Conservation (phyloP, 257 asterid species). For the Rehmannia glutinosa region DNA sequence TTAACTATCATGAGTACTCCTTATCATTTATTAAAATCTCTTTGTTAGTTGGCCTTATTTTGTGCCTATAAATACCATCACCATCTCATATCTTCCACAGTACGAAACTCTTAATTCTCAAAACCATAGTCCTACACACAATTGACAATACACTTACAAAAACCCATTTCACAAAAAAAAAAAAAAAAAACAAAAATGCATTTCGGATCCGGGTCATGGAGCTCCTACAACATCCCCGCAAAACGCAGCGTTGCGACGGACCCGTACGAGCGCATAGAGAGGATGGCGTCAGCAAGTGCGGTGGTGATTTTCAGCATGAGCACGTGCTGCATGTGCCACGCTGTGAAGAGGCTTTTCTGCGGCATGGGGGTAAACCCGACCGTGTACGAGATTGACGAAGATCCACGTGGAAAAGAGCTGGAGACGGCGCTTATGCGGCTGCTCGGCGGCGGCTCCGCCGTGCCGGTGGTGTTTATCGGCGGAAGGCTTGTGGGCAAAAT, state of each 20-base stretch:
- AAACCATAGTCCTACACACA: not conserved
- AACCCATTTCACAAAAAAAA: too few relatives aligned
- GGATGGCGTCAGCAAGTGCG: constrained; percentile 36
- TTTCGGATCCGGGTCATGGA: not conserved
- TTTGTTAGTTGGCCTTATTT: too few relatives aligned
- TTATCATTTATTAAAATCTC: not conserved
- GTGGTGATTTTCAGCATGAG: constrained; percentile 48
- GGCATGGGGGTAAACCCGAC: constrained; percentile 43
- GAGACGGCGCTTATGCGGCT: constrained; percentile 24
- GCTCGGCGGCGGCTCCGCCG: constrained; percentile 21
- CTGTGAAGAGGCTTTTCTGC: constrained; percentile 36
- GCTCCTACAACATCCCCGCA: constrained; percentile 16
- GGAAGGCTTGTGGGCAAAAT: constrained; percentile 40
- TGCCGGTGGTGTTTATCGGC: constrained; percentile 49
- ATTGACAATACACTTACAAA: too few relatives aligned
- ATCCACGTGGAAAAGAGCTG: constrained; percentile 26
- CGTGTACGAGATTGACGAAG: constrained; percentile 36
- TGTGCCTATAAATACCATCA: constrained; percentile 20
- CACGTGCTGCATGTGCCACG: constrained; percentile 56
- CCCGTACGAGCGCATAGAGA: constrained; percentile 26
- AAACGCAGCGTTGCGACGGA: constrained; percentile 33
- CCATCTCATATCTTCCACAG: not conserved
- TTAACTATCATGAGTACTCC: not conserved
- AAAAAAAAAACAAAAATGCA: too few relatives aligned
- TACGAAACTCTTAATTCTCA: not conserved